phyloP scores from a whole-genome alignment of 1,139 yeast genomes.

The Barnettozyma hawaiiensis region DNA sequence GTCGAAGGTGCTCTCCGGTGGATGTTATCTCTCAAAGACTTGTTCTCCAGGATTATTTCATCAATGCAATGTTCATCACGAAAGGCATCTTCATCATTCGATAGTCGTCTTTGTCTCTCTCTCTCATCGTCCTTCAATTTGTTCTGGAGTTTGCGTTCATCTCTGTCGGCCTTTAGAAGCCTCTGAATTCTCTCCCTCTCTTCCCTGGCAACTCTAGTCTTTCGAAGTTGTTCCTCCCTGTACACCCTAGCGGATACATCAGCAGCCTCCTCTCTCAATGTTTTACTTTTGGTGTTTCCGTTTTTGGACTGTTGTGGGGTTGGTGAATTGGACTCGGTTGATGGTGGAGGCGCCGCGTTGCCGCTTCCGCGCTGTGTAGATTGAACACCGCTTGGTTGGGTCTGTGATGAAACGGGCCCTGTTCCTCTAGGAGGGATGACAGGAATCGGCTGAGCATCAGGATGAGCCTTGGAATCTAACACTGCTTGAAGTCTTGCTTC shows the following conservation, averaged over 20 bases:
- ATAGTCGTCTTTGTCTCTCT: constrained; percentile 19
- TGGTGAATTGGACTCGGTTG: neutral
- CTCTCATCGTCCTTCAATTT: constrained; percentile 13
- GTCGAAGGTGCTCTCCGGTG: constrained; percentile 11
- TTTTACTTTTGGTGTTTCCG: constrained; percentile 9
- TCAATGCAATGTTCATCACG: constrained; percentile 16
- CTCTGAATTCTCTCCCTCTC: constrained; percentile 52
- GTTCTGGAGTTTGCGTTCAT: constrained; percentile 34
- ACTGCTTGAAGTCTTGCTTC: constrained; percentile 23
- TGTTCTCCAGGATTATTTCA: constrained; percentile 13
- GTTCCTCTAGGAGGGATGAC: neutral
- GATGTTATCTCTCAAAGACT: constrained; percentile 20
- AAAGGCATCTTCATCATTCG: constrained; percentile 13
- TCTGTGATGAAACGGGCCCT: neutral
- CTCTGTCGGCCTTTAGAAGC: constrained; percentile 45
- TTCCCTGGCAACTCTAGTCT: constrained; percentile 34
- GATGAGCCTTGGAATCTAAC: constrained; percentile 13
- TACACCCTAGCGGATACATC: constrained; percentile 35
- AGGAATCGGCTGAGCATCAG: constrained; percentile 11
- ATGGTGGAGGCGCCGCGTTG: no score
- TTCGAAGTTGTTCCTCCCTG: constrained; percentile 37
- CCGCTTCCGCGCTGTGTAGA: neutral
- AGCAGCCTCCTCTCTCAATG: constrained; percentile 36
- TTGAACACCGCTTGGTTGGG: neutral
- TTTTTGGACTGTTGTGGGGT: neutral